phyloP scores from a whole-genome alignment of 139 green algal species.

The Tetraselmis chui region DNA sequence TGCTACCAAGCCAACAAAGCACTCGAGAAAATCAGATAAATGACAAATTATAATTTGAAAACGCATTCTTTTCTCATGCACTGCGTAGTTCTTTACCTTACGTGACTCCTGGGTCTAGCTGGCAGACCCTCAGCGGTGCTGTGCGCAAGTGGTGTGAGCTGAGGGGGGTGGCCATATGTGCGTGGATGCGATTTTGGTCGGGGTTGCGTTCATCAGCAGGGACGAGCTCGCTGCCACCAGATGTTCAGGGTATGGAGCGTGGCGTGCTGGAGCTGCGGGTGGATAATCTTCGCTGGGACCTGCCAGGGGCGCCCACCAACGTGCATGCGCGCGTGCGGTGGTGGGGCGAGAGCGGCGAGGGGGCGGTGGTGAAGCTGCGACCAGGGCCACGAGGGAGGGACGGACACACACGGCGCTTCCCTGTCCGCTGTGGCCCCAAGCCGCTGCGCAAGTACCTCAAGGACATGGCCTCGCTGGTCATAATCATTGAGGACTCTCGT shows the following conservation, averaged over 20 bases:
- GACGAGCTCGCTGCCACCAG: constrained; percentile 18
- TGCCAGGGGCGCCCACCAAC: neutral
- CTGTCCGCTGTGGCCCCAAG: constrained; percentile 21
- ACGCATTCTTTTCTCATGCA: too few species aligned
- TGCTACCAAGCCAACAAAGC: too few species aligned
- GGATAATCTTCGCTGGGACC: constrained; percentile 10
- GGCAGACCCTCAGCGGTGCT: too few species aligned
- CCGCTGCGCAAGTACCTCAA: constrained; percentile 21
- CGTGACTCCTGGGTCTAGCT: too few species aligned
- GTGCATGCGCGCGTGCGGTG: constrained; percentile 15
- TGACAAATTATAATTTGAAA: too few species aligned
- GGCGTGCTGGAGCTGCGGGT: constrained; percentile 14
- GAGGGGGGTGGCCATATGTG: too few species aligned
- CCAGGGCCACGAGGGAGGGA: neutral
- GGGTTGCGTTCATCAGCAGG: too few species aligned
- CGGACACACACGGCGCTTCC: constrained; percentile 3
- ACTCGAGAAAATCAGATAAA: too few species aligned
- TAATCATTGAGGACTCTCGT: constrained; percentile 13
- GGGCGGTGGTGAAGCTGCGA: constrained; percentile 15
- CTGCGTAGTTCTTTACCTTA: too few species aligned
- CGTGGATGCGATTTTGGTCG: too few species aligned
- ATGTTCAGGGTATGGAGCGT: constrained; percentile 4
- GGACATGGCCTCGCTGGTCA: constrained; percentile 15
- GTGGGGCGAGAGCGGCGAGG: constrained; percentile 13
- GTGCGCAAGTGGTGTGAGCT: too few species aligned